phyloP scores from a whole-genome alignment of 2,329 filamentous ascomycete genomes.

The Fusarium tupiense region DNA sequence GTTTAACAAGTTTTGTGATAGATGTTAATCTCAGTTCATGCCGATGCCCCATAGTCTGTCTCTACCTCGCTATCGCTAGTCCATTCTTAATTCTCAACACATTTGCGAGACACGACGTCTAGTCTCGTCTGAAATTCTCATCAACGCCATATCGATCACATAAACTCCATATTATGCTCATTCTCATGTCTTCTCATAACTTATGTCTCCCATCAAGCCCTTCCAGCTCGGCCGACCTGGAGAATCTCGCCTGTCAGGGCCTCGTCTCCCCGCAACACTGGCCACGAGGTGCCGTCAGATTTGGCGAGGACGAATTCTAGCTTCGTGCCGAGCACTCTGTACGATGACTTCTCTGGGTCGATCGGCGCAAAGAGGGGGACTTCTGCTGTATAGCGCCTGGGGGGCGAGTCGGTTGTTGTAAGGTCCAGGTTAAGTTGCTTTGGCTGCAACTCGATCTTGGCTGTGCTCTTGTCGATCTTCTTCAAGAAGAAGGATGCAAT shows the following conservation, averaged over 20 bases:
- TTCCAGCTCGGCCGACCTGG: constrained; percentile 84
- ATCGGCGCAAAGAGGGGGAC: constrained; percentile 83
- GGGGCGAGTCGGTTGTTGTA: constrained; percentile 78
- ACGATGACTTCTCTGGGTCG: constrained; percentile 77
- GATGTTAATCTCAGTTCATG: background rate
- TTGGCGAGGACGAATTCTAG: constrained; percentile 80
- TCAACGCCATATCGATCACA: constrained; percentile 29
- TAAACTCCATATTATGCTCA: constrained; percentile 33
- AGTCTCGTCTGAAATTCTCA: constrained; percentile 6
- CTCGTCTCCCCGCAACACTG: constrained; percentile 84
- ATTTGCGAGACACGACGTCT: background rate
- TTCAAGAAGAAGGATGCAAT: constrained; percentile 96
- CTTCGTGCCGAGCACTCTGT: constrained; percentile 88
- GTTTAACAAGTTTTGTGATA: background rate
- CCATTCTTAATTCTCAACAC: constrained; percentile 11
- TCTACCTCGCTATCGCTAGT: background rate
- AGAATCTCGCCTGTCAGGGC: constrained; percentile 77
- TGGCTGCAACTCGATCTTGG: constrained; percentile 75
- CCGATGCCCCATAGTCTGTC: background rate
- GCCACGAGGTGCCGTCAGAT: constrained; percentile 83
- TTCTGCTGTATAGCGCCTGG: constrained; percentile 80
- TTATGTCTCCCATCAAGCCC: constrained; percentile 45
- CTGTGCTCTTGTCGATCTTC: constrained; percentile 88
- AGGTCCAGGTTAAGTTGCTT: constrained; percentile 79
- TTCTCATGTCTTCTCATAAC: background rate